Percentiles rank a stretch among this genome's conserved stretches.
phyloP scores from a whole-genome alignment of 192 early-diverging fungal genomes.

The Cetraspora pellucida region DNA sequence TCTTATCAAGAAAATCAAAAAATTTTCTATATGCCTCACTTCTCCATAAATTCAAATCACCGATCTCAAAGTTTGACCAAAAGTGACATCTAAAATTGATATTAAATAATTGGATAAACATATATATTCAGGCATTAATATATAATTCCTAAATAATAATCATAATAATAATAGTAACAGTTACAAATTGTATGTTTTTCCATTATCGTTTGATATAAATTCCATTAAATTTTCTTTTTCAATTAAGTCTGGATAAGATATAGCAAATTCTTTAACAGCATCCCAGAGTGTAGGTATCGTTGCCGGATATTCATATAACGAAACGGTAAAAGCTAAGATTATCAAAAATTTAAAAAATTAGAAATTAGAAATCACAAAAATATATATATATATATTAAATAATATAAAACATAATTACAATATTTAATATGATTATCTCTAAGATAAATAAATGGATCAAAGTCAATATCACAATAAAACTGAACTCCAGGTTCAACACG shows the following conservation, averaged over 20 bases:
- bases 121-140: background rate
- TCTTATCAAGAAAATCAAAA: conserved; percentile 71
- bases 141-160: background rate
- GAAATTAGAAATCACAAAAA: background rate
- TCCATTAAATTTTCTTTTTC: conserved; percentile 45
- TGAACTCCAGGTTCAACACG: conserved; percentile 83
- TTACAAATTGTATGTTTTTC: conserved; percentile 62
- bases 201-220: conserved; percentile 62
- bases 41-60: conserved; percentile 62
- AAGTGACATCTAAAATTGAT: conserved; percentile 66
- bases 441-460: conserved; percentile 85
- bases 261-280: conserved; percentile 57
- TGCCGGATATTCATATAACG: conserved; percentile 66
- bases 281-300: conserved; percentile 79
- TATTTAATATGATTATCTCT: conserved; percentile 77
- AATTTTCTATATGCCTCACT: conserved; percentile 66
- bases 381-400: background rate
- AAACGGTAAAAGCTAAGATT: conserved; percentile 66
- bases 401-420: conserved; percentile 41
- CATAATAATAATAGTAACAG: background rate
- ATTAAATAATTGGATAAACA: background rate
- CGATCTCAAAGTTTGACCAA: conserved; percentile 90
- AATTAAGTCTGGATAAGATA: conserved; percentile 51
- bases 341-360: background rate
- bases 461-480: conserved; percentile 78